Conservation (phyloP, 2,329 filamentous ascomycete genomes). For the Lasiodiplodia theobromae region DNA sequence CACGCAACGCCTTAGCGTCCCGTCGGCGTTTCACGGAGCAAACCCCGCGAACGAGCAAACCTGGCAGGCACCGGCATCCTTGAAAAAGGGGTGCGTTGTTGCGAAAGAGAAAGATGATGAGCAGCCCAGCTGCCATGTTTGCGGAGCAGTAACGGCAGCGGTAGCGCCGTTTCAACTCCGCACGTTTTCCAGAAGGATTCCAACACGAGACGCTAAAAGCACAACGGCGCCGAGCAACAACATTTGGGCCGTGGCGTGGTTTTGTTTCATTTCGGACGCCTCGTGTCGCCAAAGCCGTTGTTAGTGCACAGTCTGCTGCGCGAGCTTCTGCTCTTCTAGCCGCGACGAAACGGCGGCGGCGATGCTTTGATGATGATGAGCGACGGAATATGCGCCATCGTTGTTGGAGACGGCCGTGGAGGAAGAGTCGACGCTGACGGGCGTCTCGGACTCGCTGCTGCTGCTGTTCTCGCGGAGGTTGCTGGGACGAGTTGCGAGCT, state of each 20-base stretch:
- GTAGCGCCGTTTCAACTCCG: not conserved
- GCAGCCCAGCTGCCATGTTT: not conserved
- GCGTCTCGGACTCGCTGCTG: slow-evolving; percentile 5
- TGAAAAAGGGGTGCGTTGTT: not conserved
- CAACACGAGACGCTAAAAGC: not conserved
- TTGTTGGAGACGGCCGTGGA: not conserved
- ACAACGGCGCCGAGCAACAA: not conserved
- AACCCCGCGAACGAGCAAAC: not conserved
- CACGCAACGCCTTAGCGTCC: not conserved
- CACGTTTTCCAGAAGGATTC: not conserved
- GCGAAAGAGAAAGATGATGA: not conserved
- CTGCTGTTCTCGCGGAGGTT: slow-evolving; percentile 6
- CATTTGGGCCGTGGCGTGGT: not conserved
- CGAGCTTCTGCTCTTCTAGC: slow-evolving; percentile 24
- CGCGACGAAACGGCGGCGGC: slow-evolving; percentile 26
- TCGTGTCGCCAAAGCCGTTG: not conserved
- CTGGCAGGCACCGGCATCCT: not conserved
- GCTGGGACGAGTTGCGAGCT: slow-evolving; percentile 3
- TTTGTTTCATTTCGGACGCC: not conserved
- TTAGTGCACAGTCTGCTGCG: slow-evolving; percentile 10
- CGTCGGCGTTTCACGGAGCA: not conserved
- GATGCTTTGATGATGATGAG: slow-evolving; percentile 12
- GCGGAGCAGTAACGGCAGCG: no score
- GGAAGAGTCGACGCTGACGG: not conserved
- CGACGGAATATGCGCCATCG: not conserved